Conservation (phyloP, 139 green algal genomes). For the Chlamydomonas asymmetrica region DNA sequence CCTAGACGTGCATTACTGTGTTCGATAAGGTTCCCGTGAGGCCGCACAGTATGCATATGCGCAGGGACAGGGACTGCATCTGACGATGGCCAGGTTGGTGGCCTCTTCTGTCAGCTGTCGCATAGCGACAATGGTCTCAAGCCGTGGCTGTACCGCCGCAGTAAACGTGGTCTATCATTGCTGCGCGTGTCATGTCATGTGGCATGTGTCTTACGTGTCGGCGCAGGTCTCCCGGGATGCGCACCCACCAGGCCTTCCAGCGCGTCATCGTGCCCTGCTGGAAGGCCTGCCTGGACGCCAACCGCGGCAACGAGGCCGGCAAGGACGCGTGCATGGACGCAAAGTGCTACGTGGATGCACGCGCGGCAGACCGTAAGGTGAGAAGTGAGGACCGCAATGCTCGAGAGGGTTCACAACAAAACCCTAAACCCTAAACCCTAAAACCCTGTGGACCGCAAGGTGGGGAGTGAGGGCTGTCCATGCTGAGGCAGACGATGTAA, state of each 20-base stretch:
- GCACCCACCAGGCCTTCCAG: slow-evolving; percentile 13
- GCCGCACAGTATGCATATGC: background rate
- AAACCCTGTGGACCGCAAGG: background rate
- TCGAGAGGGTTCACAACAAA: background rate
- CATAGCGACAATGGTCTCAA: too few species aligned
- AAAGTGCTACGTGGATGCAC: slow-evolving; percentile 3
- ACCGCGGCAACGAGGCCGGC: background rate
- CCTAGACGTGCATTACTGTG: too few species aligned
- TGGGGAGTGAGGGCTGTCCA: background rate
- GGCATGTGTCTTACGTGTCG: background rate
- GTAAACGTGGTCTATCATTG: slow-evolving; percentile 33
- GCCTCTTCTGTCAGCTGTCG: background rate
- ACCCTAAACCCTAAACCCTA: background rate
- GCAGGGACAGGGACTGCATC: background rate
- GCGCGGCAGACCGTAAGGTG: slow-evolving; percentile 21
- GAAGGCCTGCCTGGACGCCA: slow-evolving; percentile 13
- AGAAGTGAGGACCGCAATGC: background rate
- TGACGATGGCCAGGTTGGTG: background rate
- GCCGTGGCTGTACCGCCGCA: background rate
- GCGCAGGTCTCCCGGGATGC: background rate
- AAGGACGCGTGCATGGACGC: slow-evolving; percentile 3
- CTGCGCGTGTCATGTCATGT: background rate
- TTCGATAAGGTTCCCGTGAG: too few species aligned
- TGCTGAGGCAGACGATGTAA: too few species aligned
- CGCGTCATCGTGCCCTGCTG: slow-evolving; percentile 14